Evolutionary conservation across 257 asterid genomes (phyloP).

Genomic region (Gynochthodes officinalis): DNA sequence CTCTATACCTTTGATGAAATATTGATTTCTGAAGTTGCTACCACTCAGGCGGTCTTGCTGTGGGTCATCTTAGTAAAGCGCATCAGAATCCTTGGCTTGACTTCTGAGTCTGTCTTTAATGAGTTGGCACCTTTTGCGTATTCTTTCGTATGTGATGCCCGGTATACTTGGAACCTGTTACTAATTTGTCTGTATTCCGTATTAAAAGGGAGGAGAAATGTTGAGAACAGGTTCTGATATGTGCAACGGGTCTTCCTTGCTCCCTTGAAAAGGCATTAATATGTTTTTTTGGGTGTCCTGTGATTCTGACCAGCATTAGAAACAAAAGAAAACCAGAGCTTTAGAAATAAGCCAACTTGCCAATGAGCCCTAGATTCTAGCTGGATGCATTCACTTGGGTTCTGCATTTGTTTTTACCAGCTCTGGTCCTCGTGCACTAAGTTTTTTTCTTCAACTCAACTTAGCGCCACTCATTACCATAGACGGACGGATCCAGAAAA

Average conservation of each 20-base stretch:
- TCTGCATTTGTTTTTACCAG: not conserved
- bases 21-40: not conserved
- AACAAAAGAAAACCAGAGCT: not conserved
- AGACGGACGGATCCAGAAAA: too few relatives aligned
- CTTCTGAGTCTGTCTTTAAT: not conserved
- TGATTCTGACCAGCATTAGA: too few relatives aligned
- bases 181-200: not conserved
- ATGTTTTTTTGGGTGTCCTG: too few relatives aligned
- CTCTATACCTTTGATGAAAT: not conserved
- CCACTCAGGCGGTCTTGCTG: not conserved
- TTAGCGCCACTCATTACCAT: too few relatives aligned
- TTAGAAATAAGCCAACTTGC: not conserved
- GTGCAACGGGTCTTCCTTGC: not conserved
- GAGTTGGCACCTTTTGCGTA: not conserved
- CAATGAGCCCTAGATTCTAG: not conserved
- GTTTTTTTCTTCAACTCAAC: too few relatives aligned
- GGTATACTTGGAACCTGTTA: not conserved
- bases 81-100: not conserved
- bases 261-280: not conserved
- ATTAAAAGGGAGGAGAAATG: not conserved
- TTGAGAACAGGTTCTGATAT: too few relatives aligned
- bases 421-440: not conserved
- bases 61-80: not conserved
- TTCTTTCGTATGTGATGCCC: not conserved
- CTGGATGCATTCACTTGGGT: too few relatives aligned